Evolutionary conservation across 129 eudicot genomes (phyloP).

Genomic region (Flaveria bidentis): DNA sequence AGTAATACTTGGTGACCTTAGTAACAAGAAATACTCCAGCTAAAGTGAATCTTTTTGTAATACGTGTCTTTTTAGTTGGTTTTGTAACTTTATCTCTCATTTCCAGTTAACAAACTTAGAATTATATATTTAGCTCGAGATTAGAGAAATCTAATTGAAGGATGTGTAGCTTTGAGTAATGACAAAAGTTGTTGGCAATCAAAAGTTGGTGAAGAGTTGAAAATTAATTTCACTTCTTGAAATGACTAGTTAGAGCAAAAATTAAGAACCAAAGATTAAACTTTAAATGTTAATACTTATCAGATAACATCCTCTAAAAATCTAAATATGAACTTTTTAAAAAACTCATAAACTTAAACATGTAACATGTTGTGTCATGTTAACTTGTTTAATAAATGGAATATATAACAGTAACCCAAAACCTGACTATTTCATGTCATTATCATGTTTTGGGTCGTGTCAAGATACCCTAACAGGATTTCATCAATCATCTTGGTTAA

Average conservation of each 20-base stretch:
- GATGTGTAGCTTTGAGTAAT: too few relatives aligned
- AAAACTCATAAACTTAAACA: neutral
- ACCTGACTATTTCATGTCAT: neutral
- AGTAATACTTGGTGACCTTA: too few relatives aligned
- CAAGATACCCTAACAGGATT: neutral
- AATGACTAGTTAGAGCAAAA: neutral
- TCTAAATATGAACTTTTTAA: neutral
- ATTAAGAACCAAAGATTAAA: neutral
- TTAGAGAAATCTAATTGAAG: too few relatives aligned
- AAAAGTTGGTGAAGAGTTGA: neutral
- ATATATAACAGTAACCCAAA: neutral
- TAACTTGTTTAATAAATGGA: neutral
- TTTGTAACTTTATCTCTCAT: too few relatives aligned
- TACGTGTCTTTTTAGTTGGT: too few relatives aligned
- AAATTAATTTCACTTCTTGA: neutral
- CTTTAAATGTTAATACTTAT: neutral
- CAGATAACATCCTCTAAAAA: neutral
- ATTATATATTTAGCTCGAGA: too few relatives aligned
- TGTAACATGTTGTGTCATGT: neutral
- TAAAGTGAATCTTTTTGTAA: too few relatives aligned
- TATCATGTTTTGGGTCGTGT: neutral
- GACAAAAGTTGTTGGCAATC: neutral
- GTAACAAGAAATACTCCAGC: too few relatives aligned
- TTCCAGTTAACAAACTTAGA: too few relatives aligned
- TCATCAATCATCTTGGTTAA: neutral